Evolutionary conservation across 2,329 filamentous ascomycete species (phyloP).

Genomic region (Trichoderma gracile): DNA sequence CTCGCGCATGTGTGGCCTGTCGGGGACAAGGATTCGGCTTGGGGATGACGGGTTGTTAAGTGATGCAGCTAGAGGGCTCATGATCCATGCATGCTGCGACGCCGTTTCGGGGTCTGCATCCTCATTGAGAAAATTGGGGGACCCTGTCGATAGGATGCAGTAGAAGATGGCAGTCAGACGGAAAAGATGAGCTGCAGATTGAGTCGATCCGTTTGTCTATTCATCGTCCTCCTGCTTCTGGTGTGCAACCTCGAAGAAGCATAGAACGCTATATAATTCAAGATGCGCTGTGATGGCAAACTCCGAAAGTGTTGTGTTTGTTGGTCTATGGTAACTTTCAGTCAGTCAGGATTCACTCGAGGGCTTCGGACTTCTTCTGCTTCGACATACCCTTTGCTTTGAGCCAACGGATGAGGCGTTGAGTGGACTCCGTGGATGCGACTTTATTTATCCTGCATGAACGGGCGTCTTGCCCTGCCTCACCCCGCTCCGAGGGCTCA

Average conservation of each 20-base stretch:
- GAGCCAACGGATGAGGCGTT: not conserved
- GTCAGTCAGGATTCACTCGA: too few species aligned
- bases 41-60: not conserved
- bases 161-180: too few species aligned
- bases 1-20: not conserved
- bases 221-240: too few species aligned
- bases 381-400: not conserved
- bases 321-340: too few species aligned
- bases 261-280: too few species aligned
- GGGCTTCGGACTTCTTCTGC: too few species aligned
- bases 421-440: not conserved
- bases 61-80: not conserved
- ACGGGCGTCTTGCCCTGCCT: constrained; percentile 2
- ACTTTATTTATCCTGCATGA: constrained; percentile 18
- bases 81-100: constrained; percentile 9
- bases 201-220: not conserved
- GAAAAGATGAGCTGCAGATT: not conserved
- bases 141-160: too few species aligned
- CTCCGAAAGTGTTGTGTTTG: too few species aligned
- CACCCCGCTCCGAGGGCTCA: not conserved
- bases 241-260: too few species aligned
- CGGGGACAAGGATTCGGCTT: not conserved
- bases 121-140: constrained; percentile 13
- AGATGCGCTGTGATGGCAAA: too few species aligned
- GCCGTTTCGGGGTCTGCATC: constrained; percentile 6